A percentile compares a stretch with the other conserved stretches of the same genome.
Conservation (phyloP, 805 yeast genomes). For the Candida maris region DNA sequence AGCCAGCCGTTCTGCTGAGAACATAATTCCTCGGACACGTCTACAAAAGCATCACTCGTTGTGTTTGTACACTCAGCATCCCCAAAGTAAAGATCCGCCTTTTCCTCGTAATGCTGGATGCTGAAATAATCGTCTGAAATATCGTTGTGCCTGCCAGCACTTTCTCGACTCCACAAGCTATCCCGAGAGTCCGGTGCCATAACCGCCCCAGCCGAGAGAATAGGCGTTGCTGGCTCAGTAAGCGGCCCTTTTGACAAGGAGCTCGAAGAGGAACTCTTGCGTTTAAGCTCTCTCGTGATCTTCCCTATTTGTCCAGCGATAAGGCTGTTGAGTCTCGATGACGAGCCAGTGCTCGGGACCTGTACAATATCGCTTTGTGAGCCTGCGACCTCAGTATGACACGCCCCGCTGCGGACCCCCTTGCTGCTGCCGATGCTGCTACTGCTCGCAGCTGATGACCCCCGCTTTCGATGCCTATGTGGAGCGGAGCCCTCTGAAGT, state of each 20-base stretch:
- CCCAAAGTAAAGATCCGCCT: constrained; percentile 1
- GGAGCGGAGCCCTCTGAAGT: too few relatives aligned
- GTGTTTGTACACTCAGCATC: too few relatives aligned
- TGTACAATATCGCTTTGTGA: neutral
- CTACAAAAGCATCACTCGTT: too few relatives aligned
- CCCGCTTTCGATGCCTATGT: too few relatives aligned
- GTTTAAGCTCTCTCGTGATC: neutral
- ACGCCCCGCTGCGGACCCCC: too few relatives aligned
- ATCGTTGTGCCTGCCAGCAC: constrained; percentile 13
- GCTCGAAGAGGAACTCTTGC: neutral
- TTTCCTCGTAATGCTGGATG: constrained; percentile 13
- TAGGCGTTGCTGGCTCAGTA: neutral
- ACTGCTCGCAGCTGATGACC: too few relatives aligned
- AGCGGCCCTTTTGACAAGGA: neutral
- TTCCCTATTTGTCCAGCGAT: neutral
- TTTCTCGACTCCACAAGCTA: neutral
- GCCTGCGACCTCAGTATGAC: too few relatives aligned
- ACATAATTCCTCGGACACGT: too few relatives aligned
- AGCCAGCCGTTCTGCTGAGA: constrained; percentile 20
- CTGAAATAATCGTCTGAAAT: constrained; percentile 26
- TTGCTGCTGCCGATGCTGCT: too few relatives aligned
- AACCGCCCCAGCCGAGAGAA: too few relatives aligned
- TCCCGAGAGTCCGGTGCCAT: too few relatives aligned
- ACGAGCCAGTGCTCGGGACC: neutral
- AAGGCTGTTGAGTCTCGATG: neutral